These are phyloP conservation scores for Ananas comosus DNA, from an alignment of 176 grass and related monocot genomes.

Conservation along the genomic window DNA sequence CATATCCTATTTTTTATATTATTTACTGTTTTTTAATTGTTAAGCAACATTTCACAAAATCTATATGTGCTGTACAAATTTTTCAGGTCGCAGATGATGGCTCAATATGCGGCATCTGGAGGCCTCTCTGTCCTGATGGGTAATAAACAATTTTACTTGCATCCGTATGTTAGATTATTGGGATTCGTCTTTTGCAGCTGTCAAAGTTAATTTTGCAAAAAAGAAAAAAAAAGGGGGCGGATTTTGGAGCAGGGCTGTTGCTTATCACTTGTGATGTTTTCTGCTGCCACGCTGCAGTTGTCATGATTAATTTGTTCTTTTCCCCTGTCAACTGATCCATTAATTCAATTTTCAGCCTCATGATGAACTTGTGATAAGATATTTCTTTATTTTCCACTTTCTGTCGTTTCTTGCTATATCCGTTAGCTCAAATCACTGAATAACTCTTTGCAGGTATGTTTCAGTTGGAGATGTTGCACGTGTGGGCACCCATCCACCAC, in stretches of 20 bases:
- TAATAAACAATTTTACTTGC: conserved; percentile 26
- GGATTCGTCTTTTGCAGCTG: not conserved
- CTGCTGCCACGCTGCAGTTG: not conserved
- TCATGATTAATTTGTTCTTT: not conserved
- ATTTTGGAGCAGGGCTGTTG: no score
- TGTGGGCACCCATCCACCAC: conserved; percentile 56
- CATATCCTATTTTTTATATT: not conserved
- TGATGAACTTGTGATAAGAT: not conserved
- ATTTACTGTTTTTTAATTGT: not conserved
- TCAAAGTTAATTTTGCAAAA: not conserved
- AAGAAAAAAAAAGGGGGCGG: not conserved
- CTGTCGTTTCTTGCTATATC: no score
- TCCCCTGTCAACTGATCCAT: not conserved
- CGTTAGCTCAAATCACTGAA: not conserved
- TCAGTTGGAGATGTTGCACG: conserved; percentile 85
- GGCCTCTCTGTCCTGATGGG: conserved; percentile 70
- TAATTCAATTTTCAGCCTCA: no score
- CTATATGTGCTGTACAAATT: conserved; percentile 5
- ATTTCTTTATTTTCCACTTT: not conserved
- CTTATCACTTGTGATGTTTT: not conserved
- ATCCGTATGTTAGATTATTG: not conserved
- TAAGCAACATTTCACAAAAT: conserved; percentile 1
- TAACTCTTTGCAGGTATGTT: conserved; percentile 54
- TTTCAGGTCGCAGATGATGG: conserved; percentile 69
- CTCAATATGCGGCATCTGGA: conserved; percentile 74